Base-by-base conservation (phyloP, 2,329 filamentous ascomycete genomes). In the Penicillium sclerotiorum region DNA sequence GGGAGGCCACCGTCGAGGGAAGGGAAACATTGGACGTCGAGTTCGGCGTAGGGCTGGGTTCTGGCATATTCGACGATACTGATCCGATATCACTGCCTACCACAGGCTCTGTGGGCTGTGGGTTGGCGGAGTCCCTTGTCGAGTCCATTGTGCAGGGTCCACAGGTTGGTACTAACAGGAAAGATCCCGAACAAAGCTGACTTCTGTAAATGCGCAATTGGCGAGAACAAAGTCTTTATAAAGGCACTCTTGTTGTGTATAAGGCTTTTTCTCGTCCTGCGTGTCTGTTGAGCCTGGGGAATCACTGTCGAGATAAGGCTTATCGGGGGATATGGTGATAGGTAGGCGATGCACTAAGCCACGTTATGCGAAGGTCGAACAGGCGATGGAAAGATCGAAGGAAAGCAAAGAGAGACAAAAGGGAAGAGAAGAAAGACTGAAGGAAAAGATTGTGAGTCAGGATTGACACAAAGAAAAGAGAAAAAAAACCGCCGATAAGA, bases 271-370 rank as follows among this genome's bases (percentile, higher is more conserved):
- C 22, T 28, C n/a, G 15, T 11, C 3, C 15, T 21, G n/a, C 28
- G n/a, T 41, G 17, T 30, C 22, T 28, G 27, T 12, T 40, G 23
- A 27, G 20, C n/a, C n/a, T 27, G 27, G 38, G 22, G 2, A 39
- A 56, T 38, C 53, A 47, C 57, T 56, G n/a, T n/a, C n/a, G n/a
- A n/a, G n/a, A n/a, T n/a, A 50, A 53, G 51, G 25, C 48, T 54
- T 53, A 47, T 54, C 47, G 28, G 36, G 40, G 52, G 17, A 44
- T 39, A 53, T 42, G 25, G 43, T 37, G 42, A 38, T 39, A 44
- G 50, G 37, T 23, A 54, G 38, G 44, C 44, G 35, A 51, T n/a
- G n/a, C n/a, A n/a, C n/a, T n/a, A n/a, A n/a, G n/a, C n/a, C n/a
- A n/a, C n/a, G n/a, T n/a, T n/a, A n/a, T n/a, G n/a, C n/a, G n/a